These are phyloP conservation scores for Trametes sp. DNA, from an alignment of 1,284 basidiomycete species.

Conservation along the genomic window DNA sequence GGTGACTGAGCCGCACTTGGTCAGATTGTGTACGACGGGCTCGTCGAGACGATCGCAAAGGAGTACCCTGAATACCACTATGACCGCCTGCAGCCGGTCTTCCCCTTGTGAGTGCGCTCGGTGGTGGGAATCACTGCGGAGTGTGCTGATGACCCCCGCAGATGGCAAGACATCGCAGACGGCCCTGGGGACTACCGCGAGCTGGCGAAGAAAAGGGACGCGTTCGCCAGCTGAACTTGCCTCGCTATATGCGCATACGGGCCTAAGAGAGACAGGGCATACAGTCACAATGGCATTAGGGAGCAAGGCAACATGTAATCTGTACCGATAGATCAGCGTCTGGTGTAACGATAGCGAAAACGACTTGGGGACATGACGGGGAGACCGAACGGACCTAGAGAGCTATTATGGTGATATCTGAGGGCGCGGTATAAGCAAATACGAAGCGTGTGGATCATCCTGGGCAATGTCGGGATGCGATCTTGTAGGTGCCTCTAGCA, in stretches of 20 bases:
- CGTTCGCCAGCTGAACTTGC: constrained; percentile 9
- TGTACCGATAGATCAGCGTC: constrained; percentile 7
- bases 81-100: constrained; percentile 60
- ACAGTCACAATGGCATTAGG: not conserved
- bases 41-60: constrained; percentile 64
- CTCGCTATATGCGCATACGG: not conserved
- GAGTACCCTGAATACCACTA: constrained; percentile 75
- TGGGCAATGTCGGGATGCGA: not conserved
- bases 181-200: constrained; percentile 19
- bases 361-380: not conserved
- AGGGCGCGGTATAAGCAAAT: constrained; percentile 11
- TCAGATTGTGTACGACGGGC: constrained; percentile 70
- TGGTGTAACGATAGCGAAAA: not conserved
- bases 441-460: not conserved
- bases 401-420: constrained; percentile 8
- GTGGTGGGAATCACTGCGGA: not conserved
- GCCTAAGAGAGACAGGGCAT: not conserved
- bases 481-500: not conserved
- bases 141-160: not conserved
- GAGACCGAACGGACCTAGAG: constrained; percentile 13
- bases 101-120: constrained; percentile 38
- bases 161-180: constrained; percentile 16
- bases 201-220: constrained; percentile 24
- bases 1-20: not conserved
- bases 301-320: constrained; percentile 1